Evolutionary conservation across 2,329 filamentous ascomycete species (phyloP).

Genomic region (Taxawa tesnikishii): DNA sequence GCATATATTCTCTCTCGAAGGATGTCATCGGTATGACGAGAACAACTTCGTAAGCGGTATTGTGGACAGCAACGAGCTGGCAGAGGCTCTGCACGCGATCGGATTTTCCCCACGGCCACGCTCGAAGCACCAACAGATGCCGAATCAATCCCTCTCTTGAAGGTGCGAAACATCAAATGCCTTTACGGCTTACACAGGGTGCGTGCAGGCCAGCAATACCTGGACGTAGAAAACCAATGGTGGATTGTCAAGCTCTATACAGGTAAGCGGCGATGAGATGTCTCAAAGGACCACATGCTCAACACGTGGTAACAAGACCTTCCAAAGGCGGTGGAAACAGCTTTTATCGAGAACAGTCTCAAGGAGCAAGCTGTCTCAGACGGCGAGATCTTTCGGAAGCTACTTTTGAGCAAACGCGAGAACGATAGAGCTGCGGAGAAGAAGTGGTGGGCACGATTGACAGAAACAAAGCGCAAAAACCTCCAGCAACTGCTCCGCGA

Average conservation of each 20-base stretch:
- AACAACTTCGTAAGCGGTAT: conserved; percentile 7
- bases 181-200: conserved; percentile 9
- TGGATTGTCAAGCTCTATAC: conserved; percentile 10
- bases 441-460: conserved; percentile 12
- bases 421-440: conserved; percentile 5
- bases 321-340: background rate
- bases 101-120: too few relatives aligned
- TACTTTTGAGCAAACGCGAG: conserved; percentile 6
- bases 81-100: too few relatives aligned
- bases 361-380: conserved; percentile 9
- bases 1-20: conserved; percentile 10
- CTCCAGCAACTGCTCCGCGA: conserved; percentile 10
- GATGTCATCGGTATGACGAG: conserved; percentile 8
- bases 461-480: conserved; percentile 11
- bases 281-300: too few relatives aligned
- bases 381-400: conserved; percentile 10
- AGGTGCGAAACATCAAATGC: conserved; percentile 6
- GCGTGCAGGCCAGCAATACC: conserved; percentile 7
- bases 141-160: too few relatives aligned
- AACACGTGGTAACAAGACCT: conserved; percentile 4
- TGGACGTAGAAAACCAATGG: conserved; percentile 9
- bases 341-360: too few relatives aligned
- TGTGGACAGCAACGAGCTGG: background rate
- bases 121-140: too few relatives aligned
- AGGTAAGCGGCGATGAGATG: too few relatives aligned